Conservation (phyloP, 208 protist species). For the Acanthamoeba triangularis region DNA sequence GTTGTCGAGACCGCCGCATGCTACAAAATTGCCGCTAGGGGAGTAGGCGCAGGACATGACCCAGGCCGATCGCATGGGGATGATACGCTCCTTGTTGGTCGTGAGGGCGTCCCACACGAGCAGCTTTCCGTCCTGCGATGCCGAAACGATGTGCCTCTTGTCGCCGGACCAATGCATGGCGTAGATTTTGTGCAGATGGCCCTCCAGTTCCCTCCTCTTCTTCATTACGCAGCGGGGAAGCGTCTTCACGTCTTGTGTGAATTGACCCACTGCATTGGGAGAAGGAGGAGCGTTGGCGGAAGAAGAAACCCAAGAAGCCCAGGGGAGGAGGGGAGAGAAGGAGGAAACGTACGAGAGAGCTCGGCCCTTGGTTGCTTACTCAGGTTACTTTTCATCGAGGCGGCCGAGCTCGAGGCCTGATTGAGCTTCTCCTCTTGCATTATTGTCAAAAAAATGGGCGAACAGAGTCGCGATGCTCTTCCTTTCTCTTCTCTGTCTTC, state of each 20-base stretch:
- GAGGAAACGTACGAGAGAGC: background rate
- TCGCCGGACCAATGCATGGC: conserved; percentile 92
- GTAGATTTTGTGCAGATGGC: conserved; percentile 93
- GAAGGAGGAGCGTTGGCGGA: background rate
- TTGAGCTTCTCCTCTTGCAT: background rate
- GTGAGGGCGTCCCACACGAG: conserved; percentile 92
- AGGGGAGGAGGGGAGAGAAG: background rate
- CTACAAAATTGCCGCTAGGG: conserved; percentile 91
- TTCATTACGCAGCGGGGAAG: conserved; percentile 85
- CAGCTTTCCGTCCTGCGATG: conserved; percentile 92
- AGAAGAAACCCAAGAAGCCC: background rate
- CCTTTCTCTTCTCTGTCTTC: no score
- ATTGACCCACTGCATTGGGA: conserved; percentile 74
- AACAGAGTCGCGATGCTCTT: no score
- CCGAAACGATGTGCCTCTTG: conserved; percentile 88
- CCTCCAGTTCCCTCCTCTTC: conserved; percentile 84
- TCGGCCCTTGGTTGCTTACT: background rate
- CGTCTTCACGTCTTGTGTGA: conserved; percentile 80
- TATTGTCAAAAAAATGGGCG: no score
- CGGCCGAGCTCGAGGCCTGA: background rate
- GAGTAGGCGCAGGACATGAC: conserved; percentile 89
- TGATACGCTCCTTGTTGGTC: conserved; percentile 91
- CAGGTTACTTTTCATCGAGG: background rate
- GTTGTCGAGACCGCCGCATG: conserved; percentile 94
- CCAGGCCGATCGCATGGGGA: conserved; percentile 90